Evolutionary conservation across 2,329 filamentous ascomycete genomes (phyloP), one percentile per base, ranked within the genome.

Genomic region (Nigrograna mackinnonii): DNA sequence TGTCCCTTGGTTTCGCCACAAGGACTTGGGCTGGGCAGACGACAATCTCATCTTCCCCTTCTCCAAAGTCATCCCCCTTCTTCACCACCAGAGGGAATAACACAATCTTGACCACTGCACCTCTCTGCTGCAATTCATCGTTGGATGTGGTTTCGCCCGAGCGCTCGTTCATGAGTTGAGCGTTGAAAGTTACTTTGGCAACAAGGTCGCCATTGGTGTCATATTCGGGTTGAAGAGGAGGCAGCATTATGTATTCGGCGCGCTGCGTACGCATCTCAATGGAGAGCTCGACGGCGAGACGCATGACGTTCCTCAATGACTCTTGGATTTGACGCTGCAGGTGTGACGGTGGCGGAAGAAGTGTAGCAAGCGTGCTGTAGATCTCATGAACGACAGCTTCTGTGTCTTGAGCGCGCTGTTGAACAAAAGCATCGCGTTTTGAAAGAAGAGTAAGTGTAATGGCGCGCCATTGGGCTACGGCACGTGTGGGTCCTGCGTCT

Each of bases 211-310:
- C 94, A 50, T 94, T 90, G 57, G 85, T 86, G 69, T 97, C 91
- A 70, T 96, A 97, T 68, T 96, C 91, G 17, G 94, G 94, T 68
- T 94, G 89, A 42, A 96, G 78, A 4, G 94, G 94, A 20, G 94
- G 92, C 14, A 97, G 84, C 92, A 99, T 99, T 76, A 96, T 94
- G 75, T 96, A 99, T 74, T 97, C 94, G 26, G 94, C 91, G 46
- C 90, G 85, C 68, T 99, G 94, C 13, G 87, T 95, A 65, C 94
- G 91, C 94, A 99, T 99, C 73, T 96, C 91, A 53, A 99, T 85
- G 1, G 91, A 91, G 9, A 99, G 81, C 44, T 89, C 87, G 37
- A 96, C 94, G 1, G 95, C 94, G 48, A 92, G 83, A 53, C 84
- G 84, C 71, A 99, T 84, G 38, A 99, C 91, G 56, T 89, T 90